phyloP scores from a whole-genome alignment of 179 eudicot genomes.

The Heliamphora pulchella region DNA sequence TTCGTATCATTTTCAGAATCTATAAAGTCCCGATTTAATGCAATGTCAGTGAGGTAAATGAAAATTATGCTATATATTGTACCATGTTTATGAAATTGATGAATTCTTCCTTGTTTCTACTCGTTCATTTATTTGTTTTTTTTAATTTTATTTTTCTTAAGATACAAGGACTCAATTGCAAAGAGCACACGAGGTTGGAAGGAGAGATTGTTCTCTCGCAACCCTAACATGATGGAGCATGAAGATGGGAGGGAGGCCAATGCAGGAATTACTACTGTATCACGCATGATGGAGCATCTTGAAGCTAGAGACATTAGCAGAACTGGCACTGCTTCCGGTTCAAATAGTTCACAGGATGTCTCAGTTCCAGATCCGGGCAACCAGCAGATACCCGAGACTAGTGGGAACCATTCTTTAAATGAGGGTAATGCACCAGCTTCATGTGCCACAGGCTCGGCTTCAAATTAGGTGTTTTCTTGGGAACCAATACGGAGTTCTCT shows the following conservation, averaged over 20 bases:
- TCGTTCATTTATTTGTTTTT: slow-evolving; percentile 11
- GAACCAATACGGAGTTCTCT: slow-evolving; percentile 27
- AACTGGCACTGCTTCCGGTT: slow-evolving; percentile 29
- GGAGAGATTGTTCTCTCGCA: slow-evolving; percentile 85
- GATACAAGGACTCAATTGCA: slow-evolving; percentile 86
- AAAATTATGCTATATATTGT: not conserved
- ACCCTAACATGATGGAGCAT: slow-evolving; percentile 49
- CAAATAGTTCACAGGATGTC: slow-evolving; percentile 39
- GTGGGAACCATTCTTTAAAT: slow-evolving; percentile 21
- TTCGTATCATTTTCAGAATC: slow-evolving; percentile 69
- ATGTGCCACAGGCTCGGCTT: slow-evolving; percentile 39
- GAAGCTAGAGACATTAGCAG: slow-evolving; percentile 42
- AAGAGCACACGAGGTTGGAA: slow-evolving; percentile 91
- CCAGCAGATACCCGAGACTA: slow-evolving; percentile 24
- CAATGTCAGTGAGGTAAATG: slow-evolving; percentile 64
- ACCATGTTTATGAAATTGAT: not conserved
- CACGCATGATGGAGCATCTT: slow-evolving; percentile 72
- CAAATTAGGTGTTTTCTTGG: slow-evolving; percentile 23
- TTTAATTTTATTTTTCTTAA: slow-evolving; percentile 17
- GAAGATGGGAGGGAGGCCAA: slow-evolving; percentile 54
- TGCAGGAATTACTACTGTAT: slow-evolving; percentile 54
- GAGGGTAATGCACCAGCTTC: slow-evolving; percentile 36
- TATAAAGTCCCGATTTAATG: slow-evolving; percentile 67
- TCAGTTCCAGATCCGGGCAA: slow-evolving; percentile 27
- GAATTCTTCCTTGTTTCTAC: not conserved